Conservation (phyloP, 2,329 filamentous ascomycete genomes). For the Cordyceps militaris region DNA sequence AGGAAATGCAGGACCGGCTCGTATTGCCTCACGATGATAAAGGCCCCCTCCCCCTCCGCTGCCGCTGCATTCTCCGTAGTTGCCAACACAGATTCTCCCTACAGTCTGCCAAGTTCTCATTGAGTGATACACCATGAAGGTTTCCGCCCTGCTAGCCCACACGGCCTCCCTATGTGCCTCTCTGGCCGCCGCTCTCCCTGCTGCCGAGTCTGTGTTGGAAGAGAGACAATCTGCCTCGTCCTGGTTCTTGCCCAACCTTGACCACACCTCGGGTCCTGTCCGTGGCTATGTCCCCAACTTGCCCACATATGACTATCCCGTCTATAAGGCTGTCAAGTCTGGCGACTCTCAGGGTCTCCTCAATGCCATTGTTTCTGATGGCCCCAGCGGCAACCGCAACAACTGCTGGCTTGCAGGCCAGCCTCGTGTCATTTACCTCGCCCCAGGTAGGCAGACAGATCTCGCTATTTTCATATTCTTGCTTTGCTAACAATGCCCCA, state of each 20-base stretch:
- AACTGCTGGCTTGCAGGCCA: conserved; percentile 18
- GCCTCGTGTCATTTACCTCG: conserved; percentile 17
- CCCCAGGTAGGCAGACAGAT: conserved; percentile 12
- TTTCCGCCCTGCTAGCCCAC: background rate
- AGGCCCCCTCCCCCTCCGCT: background rate
- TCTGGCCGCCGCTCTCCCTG: conserved; percentile 5
- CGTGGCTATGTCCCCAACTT: conserved; percentile 17
- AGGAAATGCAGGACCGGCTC: background rate
- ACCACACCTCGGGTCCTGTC: conserved; percentile 17
- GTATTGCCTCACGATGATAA: background rate
- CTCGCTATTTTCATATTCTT: background rate
- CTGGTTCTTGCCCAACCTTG: conserved; percentile 19
- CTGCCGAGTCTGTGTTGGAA: conserved; percentile 1
- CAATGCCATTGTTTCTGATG: conserved; percentile 9
- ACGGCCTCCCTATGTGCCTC: background rate
- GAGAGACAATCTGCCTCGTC: conserved; percentile 15
- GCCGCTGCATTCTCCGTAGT: background rate
- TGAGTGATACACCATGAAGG: background rate
- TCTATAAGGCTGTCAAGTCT: conserved; percentile 15
- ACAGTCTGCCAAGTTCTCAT: background rate
- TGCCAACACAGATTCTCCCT: background rate
- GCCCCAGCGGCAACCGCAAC: conserved; percentile 14
- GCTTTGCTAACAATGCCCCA: background rate
- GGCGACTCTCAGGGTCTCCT: conserved; percentile 8
- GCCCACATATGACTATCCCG: conserved; percentile 16